Percentiles rank a stretch among this genome's conserved stretches.
phyloP scores from a whole-genome alignment of 257 asterid species.

The Rubia yunnanensis region DNA sequence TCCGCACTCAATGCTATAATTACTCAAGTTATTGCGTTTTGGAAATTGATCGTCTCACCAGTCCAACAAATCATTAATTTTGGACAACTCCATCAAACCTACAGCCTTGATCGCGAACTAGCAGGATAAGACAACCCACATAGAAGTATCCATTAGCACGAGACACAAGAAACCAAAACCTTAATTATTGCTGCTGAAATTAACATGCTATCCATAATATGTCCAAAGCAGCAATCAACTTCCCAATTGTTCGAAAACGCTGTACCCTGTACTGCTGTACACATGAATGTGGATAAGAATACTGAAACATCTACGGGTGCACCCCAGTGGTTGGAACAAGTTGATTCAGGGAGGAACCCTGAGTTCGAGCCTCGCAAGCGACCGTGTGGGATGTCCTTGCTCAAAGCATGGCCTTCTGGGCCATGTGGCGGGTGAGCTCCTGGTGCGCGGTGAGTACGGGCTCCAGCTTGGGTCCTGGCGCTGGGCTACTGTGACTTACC shows the following conservation, averaged over 20 bases:
- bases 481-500: no score
- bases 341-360: no score
- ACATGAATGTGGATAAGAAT: neutral
- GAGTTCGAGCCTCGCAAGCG: no score
- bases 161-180: neutral
- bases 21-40: neutral
- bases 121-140: neutral
- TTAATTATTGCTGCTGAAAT: neutral
- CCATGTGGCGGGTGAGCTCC: no score
- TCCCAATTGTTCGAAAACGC: neutral
- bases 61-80: neutral
- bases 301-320: no score
- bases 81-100: neutral
- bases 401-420: no score
- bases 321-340: no score
- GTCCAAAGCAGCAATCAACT: neutral
- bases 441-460: no score
- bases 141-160: neutral
- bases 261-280: neutral
- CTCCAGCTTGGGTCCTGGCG: no score
- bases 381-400: no score
- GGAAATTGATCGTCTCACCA: neutral
- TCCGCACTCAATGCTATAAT: neutral
- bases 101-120: neutral
- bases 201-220: neutral